These are phyloP conservation scores for Marsdenia floribunda DNA, from an alignment of 257 asterid genomes.

Conservation along the genomic window DNA sequence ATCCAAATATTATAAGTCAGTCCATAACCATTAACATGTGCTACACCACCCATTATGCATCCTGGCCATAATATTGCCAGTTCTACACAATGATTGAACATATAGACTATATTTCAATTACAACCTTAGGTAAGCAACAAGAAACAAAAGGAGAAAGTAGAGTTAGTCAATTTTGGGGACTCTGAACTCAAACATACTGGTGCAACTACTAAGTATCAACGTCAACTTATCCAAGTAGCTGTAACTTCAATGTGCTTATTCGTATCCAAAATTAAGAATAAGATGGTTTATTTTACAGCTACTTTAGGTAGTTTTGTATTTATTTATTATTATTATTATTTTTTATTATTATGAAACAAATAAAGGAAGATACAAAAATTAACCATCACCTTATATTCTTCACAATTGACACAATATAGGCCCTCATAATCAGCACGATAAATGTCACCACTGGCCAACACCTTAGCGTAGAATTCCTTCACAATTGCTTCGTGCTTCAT, in stretches of 20 bases:
- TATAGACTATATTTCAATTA: not conserved
- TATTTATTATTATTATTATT: not conserved
- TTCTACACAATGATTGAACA: not conserved
- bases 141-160: not conserved
- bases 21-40: not conserved
- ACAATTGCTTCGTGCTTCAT: constrained; percentile 71
- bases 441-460: constrained; percentile 79
- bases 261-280: not conserved
- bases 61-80: not conserved
- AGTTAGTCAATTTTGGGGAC: not conserved
- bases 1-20: not conserved
- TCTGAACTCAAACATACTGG: not conserved
- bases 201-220: not conserved
- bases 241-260: not conserved
- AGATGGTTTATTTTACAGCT: not conserved
- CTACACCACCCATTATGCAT: too few relatives aligned
- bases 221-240: not conserved
- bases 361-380: constrained; percentile 12
- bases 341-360: constrained; percentile 6
- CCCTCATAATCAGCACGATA: constrained; percentile 95
- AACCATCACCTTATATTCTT: constrained; percentile 80
- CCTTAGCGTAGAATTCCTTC: constrained; percentile 80
- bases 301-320: not conserved
- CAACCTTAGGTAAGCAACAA: too few relatives aligned
- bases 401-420: constrained; percentile 88